Conservation (phyloP, 129 eudicot species). For the Centella asiatica region DNA sequence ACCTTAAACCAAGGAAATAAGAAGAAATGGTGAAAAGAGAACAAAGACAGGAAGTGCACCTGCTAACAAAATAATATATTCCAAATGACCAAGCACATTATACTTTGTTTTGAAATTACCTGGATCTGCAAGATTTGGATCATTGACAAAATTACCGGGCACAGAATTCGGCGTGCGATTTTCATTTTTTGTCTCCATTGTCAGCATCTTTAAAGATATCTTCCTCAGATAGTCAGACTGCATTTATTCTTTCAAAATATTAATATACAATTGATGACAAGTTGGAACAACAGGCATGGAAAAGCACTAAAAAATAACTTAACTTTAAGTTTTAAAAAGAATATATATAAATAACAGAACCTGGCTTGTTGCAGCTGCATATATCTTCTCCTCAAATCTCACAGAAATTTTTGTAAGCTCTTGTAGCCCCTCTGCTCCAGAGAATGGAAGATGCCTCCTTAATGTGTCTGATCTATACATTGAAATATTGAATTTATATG, state of each 20-base stretch:
- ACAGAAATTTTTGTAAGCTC: conserved; percentile 58
- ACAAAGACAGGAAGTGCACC: too few relatives aligned
- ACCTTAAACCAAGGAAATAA: too few relatives aligned
- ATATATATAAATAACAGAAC: too few relatives aligned
- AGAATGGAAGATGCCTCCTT: conserved; percentile 71
- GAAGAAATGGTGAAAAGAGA: too few relatives aligned
- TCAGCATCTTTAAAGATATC: conserved; percentile 73
- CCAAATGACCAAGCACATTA: not conserved
- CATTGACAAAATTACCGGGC: conserved; percentile 42
- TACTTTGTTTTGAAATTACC: conserved; percentile 27
- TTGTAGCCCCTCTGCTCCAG: conserved; percentile 66
- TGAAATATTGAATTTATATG: not conserved
- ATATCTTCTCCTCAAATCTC: conserved; percentile 63
- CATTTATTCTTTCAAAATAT: conserved; percentile 14
- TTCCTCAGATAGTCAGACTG: conserved; percentile 80
- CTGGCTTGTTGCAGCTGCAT: conserved; percentile 62
- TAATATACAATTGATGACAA: not conserved
- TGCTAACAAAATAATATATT: too few relatives aligned
- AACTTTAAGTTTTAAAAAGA: too few relatives aligned
- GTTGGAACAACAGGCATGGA: not conserved
- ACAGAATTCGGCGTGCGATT: conserved; percentile 38
- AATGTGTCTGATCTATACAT: conserved; percentile 55
- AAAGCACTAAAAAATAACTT: not conserved
- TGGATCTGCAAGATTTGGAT: conserved; percentile 43
- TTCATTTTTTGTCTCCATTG: conserved; percentile 70